Base-by-base conservation (phyloP, 2,329 filamentous ascomycete species). In the Colletotrichum gloeosporioides region DNA sequence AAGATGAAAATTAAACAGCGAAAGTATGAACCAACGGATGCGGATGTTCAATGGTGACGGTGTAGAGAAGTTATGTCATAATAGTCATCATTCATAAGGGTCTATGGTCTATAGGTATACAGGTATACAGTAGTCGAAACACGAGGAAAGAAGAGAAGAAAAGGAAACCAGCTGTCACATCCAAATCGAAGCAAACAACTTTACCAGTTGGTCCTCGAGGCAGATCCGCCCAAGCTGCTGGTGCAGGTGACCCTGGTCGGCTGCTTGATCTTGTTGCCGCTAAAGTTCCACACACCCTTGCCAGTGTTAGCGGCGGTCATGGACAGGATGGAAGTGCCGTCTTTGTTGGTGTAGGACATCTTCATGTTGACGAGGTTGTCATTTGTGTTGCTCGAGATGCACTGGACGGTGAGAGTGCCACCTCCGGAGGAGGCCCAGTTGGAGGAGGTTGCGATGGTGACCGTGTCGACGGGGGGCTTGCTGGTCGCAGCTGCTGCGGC, bases 341-440 rank as follows among this genome's bases (percentile, higher is more conserved):
- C 78, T 12, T 77, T 74, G 70, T 81, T 79, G 18, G 81, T 70
- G 67, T 79, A 73, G 15, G 77, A 67, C 6, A 84, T 77, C 49
- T 80, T 75, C 9, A 84, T 76, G 8, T 53, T 69, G 3, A 84
- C 72, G 12, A 68, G 44, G 18, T 53, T 9, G 34, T 75, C 67
- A 16, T 77, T 69, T 25, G 77, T 78, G 59, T 67, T 73, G 75
- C 49, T 78, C 57, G 71, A 75, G 18, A 31, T 57, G 64, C 78
- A 79, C 22, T 32, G 61, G 0, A 79, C 73, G 4, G 78, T 75
- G 16, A 79, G 77, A 3, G 79, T 80, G 34, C 79, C 79, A 15
- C 79, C 70, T 2, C 73, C 57, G 0, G 73, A 71, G 36, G 68
- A 73, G 8, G 66, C 53, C 79, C 79, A 80, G 53, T 63, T 78